Conservation (phyloP, 768 basidiomycete species). For the Tricholoma sp. region DNA sequence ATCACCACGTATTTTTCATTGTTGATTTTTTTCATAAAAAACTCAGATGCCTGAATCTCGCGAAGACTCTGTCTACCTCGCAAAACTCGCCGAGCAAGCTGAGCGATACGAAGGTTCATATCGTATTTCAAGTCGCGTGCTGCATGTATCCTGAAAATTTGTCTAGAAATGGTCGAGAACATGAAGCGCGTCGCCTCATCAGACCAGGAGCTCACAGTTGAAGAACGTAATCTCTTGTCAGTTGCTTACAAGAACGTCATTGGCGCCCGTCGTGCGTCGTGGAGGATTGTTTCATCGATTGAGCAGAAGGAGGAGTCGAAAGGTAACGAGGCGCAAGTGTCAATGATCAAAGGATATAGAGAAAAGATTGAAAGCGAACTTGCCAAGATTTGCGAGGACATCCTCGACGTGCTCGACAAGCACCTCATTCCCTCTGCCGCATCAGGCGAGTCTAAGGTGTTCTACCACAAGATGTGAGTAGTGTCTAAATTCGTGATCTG, state of each 20-base stretch:
- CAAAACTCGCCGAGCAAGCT: constrained; percentile 99
- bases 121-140: background rate
- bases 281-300: constrained; percentile 97
- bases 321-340: constrained; percentile 93
- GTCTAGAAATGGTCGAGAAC: constrained; percentile 93
- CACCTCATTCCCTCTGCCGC: constrained; percentile 97
- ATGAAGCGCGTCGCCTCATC: constrained; percentile 99
- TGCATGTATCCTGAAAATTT: constrained; percentile 5
- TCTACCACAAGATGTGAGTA: constrained; percentile 98
- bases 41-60: constrained; percentile 76
- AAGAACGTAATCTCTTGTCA: constrained; percentile 96
- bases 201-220: constrained; percentile 96
- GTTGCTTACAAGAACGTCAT: constrained; percentile 99
- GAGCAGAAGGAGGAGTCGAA: constrained; percentile 99
- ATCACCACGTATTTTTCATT: constrained; percentile 24
- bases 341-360: constrained; percentile 97
- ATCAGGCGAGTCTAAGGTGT: constrained; percentile 96
- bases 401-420: constrained; percentile 95
- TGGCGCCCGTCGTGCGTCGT: constrained; percentile 95
- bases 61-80: constrained; percentile 98
- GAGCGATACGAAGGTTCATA: constrained; percentile 93
- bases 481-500: constrained; percentile 1
- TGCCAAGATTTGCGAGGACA: constrained; percentile 98
- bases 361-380: constrained; percentile 98
- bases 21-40: constrained; percentile 20